These are phyloP conservation scores for Globisporangium lucens DNA, from an alignment of 352 stramenopile species.

Conservation along the genomic window DNA sequence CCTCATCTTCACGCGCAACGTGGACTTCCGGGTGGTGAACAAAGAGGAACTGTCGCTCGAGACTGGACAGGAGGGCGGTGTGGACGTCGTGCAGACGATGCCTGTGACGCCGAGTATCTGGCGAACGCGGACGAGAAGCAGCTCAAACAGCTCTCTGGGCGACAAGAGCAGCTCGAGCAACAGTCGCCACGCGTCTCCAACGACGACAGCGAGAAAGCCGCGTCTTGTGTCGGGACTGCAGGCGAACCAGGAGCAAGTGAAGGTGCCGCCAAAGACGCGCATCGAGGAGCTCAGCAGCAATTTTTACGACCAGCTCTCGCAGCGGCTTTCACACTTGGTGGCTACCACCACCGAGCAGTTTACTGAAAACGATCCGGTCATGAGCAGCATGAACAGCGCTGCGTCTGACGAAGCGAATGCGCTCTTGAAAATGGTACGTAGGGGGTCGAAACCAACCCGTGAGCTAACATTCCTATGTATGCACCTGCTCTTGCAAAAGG, in stretches of 20 bases:
- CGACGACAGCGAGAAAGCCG: slow-evolving; percentile 19
- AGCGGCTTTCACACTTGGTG: slow-evolving; percentile 38
- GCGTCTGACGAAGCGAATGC: slow-evolving; percentile 25
- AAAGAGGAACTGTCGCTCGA: slow-evolving; percentile 52
- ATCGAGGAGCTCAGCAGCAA: slow-evolving; percentile 54
- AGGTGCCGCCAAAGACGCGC: slow-evolving; percentile 49
- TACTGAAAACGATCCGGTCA: no score
- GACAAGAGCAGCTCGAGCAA: slow-evolving; percentile 30
- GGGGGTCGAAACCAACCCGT: neutral
- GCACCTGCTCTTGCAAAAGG: no score
- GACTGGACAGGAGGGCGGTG: slow-evolving; percentile 27
- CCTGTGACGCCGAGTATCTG: slow-evolving; percentile 38
- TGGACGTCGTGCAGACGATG: slow-evolving; percentile 20
- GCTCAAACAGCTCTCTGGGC: slow-evolving; percentile 39
- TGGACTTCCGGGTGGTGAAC: slow-evolving; percentile 67
- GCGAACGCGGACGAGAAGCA: slow-evolving; percentile 42
- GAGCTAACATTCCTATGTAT: neutral
- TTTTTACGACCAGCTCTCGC: slow-evolving; percentile 62
- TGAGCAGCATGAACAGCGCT: slow-evolving; percentile 13
- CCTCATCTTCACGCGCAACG: slow-evolving; percentile 68
- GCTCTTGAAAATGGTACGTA: slow-evolving; percentile 52
- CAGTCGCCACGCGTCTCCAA: slow-evolving; percentile 36
- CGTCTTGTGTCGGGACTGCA: slow-evolving; percentile 40
- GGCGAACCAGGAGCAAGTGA: slow-evolving; percentile 62
- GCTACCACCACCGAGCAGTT: slow-evolving; percentile 10